Evolutionary conservation across 2,329 filamentous ascomycete genomes (phyloP).

Genomic region (Trichoderma aggressivum): DNA sequence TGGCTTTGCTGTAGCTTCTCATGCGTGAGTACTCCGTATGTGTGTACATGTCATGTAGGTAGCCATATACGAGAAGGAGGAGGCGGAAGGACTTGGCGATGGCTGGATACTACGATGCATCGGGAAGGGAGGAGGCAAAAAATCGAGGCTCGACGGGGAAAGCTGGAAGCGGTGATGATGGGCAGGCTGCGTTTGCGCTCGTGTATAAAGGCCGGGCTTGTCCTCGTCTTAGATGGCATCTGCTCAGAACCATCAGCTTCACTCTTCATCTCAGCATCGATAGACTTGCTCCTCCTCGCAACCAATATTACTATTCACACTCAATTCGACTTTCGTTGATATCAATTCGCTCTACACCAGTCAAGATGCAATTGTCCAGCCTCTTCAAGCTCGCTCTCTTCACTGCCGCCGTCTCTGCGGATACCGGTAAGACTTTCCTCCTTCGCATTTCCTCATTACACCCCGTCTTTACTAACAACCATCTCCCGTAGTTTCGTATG

Average conservation of each 20-base stretch:
- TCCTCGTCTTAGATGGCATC: neutral
- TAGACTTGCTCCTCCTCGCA: neutral
- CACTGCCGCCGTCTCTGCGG: constrained; percentile 37
- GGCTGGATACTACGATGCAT: constrained; percentile 8
- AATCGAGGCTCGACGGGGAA: neutral
- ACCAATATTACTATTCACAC: neutral
- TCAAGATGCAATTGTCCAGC: constrained; percentile 45
- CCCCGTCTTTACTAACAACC: constrained; percentile 19
- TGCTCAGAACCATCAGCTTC: constrained; percentile 11
- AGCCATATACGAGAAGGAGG: neutral
- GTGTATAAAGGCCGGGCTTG: neutral
- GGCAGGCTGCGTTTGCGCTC: neutral
- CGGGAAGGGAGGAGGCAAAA: constrained; percentile 2
- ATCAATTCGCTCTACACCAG: neutral
- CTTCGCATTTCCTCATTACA: neutral
- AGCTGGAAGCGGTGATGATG: neutral
- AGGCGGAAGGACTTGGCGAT: constrained; percentile 7
- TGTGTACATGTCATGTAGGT: neutral
- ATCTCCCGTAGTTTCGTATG: constrained; percentile 60
- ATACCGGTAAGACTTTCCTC: constrained; percentile 28
- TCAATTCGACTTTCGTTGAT: neutral
- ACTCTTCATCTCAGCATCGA: neutral
- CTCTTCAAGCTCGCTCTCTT: constrained; percentile 39
- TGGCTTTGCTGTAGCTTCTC: neutral
- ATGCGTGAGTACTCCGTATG: neutral